Conservation (phyloP, 129 eudicot species). For the Flaveria linearis region DNA sequence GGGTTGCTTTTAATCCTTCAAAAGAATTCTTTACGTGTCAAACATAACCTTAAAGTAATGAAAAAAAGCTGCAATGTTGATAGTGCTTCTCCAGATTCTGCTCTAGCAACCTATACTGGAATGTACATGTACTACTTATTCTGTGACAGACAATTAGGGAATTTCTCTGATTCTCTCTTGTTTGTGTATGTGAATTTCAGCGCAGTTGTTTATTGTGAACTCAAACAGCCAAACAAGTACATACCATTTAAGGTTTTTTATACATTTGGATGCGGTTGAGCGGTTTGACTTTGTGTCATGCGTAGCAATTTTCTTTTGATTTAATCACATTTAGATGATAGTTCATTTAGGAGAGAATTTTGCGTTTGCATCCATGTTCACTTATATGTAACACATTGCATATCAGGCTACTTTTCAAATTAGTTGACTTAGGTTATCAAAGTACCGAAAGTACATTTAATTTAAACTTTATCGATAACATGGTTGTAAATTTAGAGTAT, state of each 20-base stretch:
- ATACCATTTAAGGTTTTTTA: neutral
- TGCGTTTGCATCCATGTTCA: neutral
- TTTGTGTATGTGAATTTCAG: neutral
- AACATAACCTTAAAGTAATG: constrained; percentile 1
- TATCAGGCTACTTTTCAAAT: constrained; percentile 15
- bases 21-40: neutral
- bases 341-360: constrained; percentile 19
- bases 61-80: neutral
- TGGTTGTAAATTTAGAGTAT: constrained; percentile 15
- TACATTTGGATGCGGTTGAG: neutral
- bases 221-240: neutral
- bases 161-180: neutral
- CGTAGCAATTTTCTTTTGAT: constrained; percentile 1
- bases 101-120: neutral
- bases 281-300: constrained; percentile 3
- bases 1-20: neutral
- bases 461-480: neutral
- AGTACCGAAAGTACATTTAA: neutral
- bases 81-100: neutral
- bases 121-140: neutral
- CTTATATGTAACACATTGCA: constrained; percentile 15
- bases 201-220: neutral
- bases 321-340: constrained; percentile 21
- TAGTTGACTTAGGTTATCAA: neutral
- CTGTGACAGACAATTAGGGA: neutral